Base-by-base conservation (phyloP, 495 filamentous ascomycete species). In the Pseudevernia furfuracea region DNA sequence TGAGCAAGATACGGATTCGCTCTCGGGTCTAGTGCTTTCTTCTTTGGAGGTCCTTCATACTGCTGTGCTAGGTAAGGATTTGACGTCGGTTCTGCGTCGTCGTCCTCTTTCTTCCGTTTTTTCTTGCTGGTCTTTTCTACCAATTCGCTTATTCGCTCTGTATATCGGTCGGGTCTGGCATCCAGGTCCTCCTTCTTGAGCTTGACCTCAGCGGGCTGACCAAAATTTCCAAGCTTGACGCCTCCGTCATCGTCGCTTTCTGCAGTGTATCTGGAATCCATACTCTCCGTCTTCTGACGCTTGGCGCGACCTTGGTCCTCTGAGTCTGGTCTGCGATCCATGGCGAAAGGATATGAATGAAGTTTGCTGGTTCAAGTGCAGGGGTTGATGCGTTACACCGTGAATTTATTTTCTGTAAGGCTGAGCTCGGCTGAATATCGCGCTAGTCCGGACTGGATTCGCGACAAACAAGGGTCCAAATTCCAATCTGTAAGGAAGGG, bases 1-100 rank as follows among this genome's bases (percentile, higher is more conserved):
- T 99, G 95, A 58, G 92, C 91, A 58, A 97, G 84, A 74, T 99
- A 97, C 4, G 89, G 89, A 71, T 97, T 97, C 61, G 77, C 71
- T 65, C 79, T 80, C 61, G 83, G 82, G 68, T 85, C 81, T 32
- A 76, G 76, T 37, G 75, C 79, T 44, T 71, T 58, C 64, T 71
- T 72, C 21, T 41, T 61, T n/a, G 78, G 71, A 23, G 74, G n/a
- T 55, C 59, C 41, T 23, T 39, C 49, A 57, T 48, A 41, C 10
- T 59, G 44, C 25, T 49, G 44, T 32, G 48, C 53, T n/a, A 66
- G 19, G 37, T 66, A 55, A 19, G 49, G 44, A 58, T 59, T 63
- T 3, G 60, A 38, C 37, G 46, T 30, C 19, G 19, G 2, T 2
- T 63, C 41, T 28, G 37, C 37, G 6, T 58, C 48, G 8, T 32